Base-by-base conservation (phyloP, 192 early-diverging fungal species). In the Mortierella alpina region DNA sequence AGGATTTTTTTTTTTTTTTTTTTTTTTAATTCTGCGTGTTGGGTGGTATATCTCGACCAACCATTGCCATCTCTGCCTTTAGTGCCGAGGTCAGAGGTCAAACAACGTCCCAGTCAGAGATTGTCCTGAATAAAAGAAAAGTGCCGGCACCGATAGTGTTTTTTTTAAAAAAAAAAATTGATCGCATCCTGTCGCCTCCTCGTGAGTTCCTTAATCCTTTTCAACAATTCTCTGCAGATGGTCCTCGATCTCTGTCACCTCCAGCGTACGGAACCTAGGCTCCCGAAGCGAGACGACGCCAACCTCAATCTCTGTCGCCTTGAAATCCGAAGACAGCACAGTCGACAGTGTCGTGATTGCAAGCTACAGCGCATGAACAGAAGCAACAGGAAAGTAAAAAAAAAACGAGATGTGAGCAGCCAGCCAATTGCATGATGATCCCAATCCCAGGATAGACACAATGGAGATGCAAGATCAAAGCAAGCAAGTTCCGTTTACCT, bases 251-350 rank as follows among this genome's bases (percentile, higher is more conserved):
- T 98, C 94, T 10, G 86, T 84, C 52, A 86, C 86, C 14, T 87
- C 85, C 69, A 99, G 83, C 23, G 87, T 88, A 57, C 91, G 92
- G 91, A 99, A 99, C 63, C 84, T 75, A 23, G 91, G 89, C 52
- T 91, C 84, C 42, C 93, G 90, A 59, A 86, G 86, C 23, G 90
- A 92, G 18, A 99, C 96, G 56, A 98, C 79, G 9, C 92, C 98
- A 67, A 99, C 88, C 82, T 99, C 98, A 73, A 99, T 88, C 73
- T 99, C 98, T n/a, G 89, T 86, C 18, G 95, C 88, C 86, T 99
- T 99, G 73, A 99, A 96, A 85, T 97, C 98, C 63, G 95, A 90
- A 9, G 96, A 91, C 48, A 99, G 88, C 10, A 97, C 93, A 39
- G 91, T 90, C 61, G 96, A 97, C 41, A 99, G 82, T 13, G 98